Percentiles rank a stretch among this genome's conserved stretches.
These are phyloP conservation scores for Solanum corneliomulleri DNA, from an alignment of 257 asterid genomes.

Conservation along the genomic window DNA sequence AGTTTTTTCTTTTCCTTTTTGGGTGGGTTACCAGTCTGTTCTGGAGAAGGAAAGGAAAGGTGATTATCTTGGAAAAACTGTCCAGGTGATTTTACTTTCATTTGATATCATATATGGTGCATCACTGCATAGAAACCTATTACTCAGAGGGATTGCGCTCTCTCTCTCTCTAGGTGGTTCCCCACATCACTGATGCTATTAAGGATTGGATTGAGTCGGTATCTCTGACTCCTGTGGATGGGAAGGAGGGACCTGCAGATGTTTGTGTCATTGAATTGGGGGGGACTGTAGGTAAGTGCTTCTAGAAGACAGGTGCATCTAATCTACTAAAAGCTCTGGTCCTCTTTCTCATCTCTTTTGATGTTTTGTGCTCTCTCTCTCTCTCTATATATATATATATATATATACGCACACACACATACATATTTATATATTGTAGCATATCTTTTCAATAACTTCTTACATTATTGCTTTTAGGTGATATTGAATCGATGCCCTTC, in stretches of 20 bases:
- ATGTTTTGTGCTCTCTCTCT: not conserved
- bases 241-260: conserved; percentile 88
- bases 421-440: not conserved
- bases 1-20: conserved; percentile 10
- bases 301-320: not conserved
- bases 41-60: conserved; percentile 89
- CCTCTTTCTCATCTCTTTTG: not conserved
- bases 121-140: not conserved
- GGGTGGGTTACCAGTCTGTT: conserved; percentile 47
- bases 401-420: too few relatives aligned
- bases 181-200: conserved; percentile 92
- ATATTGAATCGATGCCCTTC: conserved; percentile 98
- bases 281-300: conserved; percentile 85
- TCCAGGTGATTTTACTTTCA: conserved; percentile 50
- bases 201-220: conserved; percentile 87
- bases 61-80: conserved; percentile 97
- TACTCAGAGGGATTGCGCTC: not conserved
- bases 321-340: not conserved
- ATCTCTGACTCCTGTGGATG: conserved; percentile 78
- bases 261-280: conserved; percentile 98
- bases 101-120: not conserved
- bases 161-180: conserved; percentile 52
- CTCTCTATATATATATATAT: too few relatives aligned
- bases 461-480: conserved; percentile 42
- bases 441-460: not conserved